Base-by-base conservation (phyloP, 225 moss, liverwort and hornwort species). In the Physcomitrellopsis africana region DNA sequence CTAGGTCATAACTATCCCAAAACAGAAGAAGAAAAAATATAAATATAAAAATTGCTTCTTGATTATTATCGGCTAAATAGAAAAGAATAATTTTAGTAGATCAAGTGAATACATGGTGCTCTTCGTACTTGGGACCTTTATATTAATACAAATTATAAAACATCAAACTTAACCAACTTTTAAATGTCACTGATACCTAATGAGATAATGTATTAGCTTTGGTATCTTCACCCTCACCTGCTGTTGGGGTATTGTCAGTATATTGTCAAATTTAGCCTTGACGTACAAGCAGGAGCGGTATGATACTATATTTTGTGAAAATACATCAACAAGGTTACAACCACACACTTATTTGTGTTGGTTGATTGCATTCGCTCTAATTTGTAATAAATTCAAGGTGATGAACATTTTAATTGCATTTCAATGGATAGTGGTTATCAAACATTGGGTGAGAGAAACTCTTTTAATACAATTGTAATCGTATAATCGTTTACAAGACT, bases 281-380 rank as follows among this genome's bases (percentile, higher is more conserved):
- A 55, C 52, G 44, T 47, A 60, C 76, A 80, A 76, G 76, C 57
- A 76, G 76, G 80, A 54, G 76, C 83, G 69, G 62, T 73, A 63
- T 72, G 68, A 83, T 61, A 51, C 83, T 47, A 42, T 79, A 13
- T 79, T 80, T 32, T 80, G 79, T 83, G 72, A 83, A 73, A 69
- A 58, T 68, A 58, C 76, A 69, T 63, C 73, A 57, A 69, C 68
- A 64, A 69, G 69, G 73, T 83, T 80, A 26, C 73, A 29, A 69
- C 26, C 69, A 59, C 55, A 32, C 9, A 63, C 43, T 54, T 58
- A 14, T 26, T 24, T 65, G 67, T 83, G 62, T 76, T 63, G 49
- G 29, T 72, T 43, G 43, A 69, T 54, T 65, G 44, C 19, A 51
- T 27, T 52, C n/a, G 11, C 57, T 53, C 7, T 44, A 19, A 24